Evolutionary conservation across 129 eudicot species (phyloP).

Genomic region (carrot (Daucus carota)): DNA sequence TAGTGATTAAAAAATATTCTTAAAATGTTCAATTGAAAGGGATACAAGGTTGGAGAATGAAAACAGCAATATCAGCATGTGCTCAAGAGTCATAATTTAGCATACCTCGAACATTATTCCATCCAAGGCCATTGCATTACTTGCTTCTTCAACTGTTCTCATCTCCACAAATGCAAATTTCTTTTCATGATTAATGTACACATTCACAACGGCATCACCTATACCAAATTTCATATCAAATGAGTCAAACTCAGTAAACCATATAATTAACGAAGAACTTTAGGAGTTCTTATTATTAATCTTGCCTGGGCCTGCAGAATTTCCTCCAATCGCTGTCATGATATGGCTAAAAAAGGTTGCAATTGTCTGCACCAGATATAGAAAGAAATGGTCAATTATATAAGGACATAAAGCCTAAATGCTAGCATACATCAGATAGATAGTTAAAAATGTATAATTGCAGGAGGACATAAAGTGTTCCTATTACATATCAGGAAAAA

Average conservation of each 20-base stretch:
- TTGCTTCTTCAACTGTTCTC: slow-evolving; percentile 97
- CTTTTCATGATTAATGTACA: slow-evolving; percentile 90
- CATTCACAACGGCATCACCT: slow-evolving; percentile 95
- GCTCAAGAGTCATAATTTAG: slow-evolving; percentile 1
- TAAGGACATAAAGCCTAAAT: neutral
- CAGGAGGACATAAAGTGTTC: neutral
- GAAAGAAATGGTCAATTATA: neutral
- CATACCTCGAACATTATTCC: slow-evolving; percentile 80
- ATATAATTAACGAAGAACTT: neutral
- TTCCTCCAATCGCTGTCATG: slow-evolving; percentile 86
- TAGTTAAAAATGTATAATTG: neutral
- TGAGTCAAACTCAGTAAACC: neutral
- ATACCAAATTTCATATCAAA: slow-evolving; percentile 16
- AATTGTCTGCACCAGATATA: slow-evolving; percentile 51
- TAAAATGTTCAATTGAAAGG: neutral
- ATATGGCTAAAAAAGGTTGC: slow-evolving; percentile 84
- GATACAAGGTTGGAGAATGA: neutral
- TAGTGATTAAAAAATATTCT: neutral
- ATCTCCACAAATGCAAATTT: slow-evolving; percentile 97
- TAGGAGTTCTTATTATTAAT: slow-evolving; percentile 11
- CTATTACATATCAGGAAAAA: neutral
- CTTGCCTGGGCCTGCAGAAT: slow-evolving; percentile 86
- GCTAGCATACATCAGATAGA: neutral
- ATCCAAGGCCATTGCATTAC: slow-evolving; percentile 80
- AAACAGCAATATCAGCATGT: neutral